Base-by-base conservation (phyloP, 2,329 filamentous ascomycete genomes). In the Orbilia quercus region DNA sequence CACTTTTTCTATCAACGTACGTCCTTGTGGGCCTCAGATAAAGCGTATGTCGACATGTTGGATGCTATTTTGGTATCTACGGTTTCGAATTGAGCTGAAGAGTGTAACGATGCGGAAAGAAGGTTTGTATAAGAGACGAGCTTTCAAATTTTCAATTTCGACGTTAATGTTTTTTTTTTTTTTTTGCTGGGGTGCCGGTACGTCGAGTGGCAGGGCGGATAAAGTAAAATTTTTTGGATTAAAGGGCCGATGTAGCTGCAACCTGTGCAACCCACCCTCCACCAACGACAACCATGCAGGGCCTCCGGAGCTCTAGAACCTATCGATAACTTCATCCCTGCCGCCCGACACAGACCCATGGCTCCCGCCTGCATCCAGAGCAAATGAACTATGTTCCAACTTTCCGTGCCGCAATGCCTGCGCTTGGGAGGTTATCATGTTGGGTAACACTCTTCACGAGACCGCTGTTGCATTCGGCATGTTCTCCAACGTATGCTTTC, bases 1-100 rank as follows among this genome's bases (percentile, higher is more conserved):
- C 42, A 74, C 25, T 50, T 64, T 25, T 51, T 40, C 40, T 51
- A 22, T 40, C 20, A 51, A 81, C 82, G 62, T 77, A 85, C 84
- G 80, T 85, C 82, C 81, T 85, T 85, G 83, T 86, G 85, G 78
- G 83, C 79, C 79, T 83, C 80, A 60, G 84, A 82, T 78, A 86
- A 82, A 77, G 85, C 83, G 80, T 86, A 86, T 75, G 83, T 81
- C 72, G 82, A 79, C 77, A 80, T 80, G 75, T 77, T 78, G 67
- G 16, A 58, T 20, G 16, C 20, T 47, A n/a, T n/a, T 47, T 53
- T 48, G 34, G 34, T 59, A 54, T 47, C 45, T 44, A 54, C 36
- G 38, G 11, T 16, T n/a, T 7, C 60, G 18, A 62, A 60, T 62
- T 48, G 45, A 60, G 31, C 2, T 25, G 12, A 42, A 47, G 38